These are phyloP conservation scores for Cotoneaster glaucophyllus DNA, from an alignment of 306 rosid species.

Conservation along the genomic window DNA sequence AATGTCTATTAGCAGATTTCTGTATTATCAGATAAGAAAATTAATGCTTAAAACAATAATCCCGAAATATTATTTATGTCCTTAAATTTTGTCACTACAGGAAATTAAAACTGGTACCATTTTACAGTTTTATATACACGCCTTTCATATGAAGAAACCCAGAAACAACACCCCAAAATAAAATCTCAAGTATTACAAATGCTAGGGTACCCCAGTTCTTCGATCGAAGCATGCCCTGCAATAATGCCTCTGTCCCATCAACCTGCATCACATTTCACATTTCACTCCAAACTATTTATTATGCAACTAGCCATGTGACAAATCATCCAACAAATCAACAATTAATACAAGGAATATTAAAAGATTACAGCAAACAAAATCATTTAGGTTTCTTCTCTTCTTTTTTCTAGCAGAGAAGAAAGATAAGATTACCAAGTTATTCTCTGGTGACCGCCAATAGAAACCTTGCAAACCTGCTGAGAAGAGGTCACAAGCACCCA, in stretches of 20 bases:
- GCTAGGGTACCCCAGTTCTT: constrained; percentile 65
- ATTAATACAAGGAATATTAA: too few species aligned
- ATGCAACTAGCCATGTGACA: constrained; percentile 11
- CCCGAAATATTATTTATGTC: not conserved
- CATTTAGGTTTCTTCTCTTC: not conserved
- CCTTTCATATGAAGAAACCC: constrained; percentile 61
- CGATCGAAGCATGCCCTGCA: constrained; percentile 52
- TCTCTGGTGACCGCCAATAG: constrained; percentile 67
- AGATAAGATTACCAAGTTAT: constrained; percentile 49
- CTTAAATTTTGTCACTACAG: constrained; percentile 15
- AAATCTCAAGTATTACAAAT: constrained; percentile 49
- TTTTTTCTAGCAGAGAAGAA: not conserved
- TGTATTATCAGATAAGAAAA: not conserved
- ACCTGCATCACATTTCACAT: constrained; percentile 40
- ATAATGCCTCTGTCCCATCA: constrained; percentile 48
- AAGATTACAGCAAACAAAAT: not conserved
- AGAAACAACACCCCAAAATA: constrained; percentile 53
- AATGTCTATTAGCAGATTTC: not conserved
- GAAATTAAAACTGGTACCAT: not conserved
- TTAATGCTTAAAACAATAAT: not conserved
- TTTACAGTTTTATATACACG: constrained; percentile 41
- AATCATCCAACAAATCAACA: not conserved
- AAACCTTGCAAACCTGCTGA: constrained; percentile 66
- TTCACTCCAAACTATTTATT: constrained; percentile 7
- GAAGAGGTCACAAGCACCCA: constrained; percentile 71